Evolutionary conservation across 768 basidiomycete species (phyloP), one percentile per base, ranked within the genome.

Genomic region (Suillus discolor): DNA sequence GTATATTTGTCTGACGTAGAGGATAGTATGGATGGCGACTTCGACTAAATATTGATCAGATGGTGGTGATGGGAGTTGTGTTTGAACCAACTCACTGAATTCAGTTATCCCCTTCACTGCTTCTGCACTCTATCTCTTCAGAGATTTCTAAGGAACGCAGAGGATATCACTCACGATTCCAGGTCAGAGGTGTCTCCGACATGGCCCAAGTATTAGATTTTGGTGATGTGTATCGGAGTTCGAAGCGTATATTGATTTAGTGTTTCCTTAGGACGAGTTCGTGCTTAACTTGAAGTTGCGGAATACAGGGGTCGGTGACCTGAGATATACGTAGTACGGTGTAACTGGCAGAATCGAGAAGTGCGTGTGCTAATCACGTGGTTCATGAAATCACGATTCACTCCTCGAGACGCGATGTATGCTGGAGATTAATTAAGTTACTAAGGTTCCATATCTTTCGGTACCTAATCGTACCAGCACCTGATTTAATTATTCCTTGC

Each of bases 1-100:
- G 71, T 98, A 99, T 60, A 99, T 83, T 69, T 92, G 90, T 23
- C 97, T 89, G 36, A 95, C 87, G 72, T 93, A 97, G 6, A 99
- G 85, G 67, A 99, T 94, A 4, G 90, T 90, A 73, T 98, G 96
- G 66, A 97, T 89, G 12, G 93, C 93, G 38, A 96, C 92, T 74
- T 99, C 97, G 70, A 99, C 97, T 99, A 72, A 25, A 36, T 55
- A 12, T 13, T 42, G 36, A 47, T 76, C 6, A 72, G 69, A 28
- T 47, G 20, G 25, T 2, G 12, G 12, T 34, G 12, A 54, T 28
- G 23, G 20, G n/a, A 25, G 31, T 18, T 41, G 20, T 36, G 39
- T 39, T 8, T 49, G 41, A 49, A 28, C 20, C 15, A 49, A 77
- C 87, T 70, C 69, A 92, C 91, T 87, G 79, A 92, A 92, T 72